Base-by-base conservation (phyloP, 768 basidiomycete genomes). In the Austroboletus eburneus region DNA sequence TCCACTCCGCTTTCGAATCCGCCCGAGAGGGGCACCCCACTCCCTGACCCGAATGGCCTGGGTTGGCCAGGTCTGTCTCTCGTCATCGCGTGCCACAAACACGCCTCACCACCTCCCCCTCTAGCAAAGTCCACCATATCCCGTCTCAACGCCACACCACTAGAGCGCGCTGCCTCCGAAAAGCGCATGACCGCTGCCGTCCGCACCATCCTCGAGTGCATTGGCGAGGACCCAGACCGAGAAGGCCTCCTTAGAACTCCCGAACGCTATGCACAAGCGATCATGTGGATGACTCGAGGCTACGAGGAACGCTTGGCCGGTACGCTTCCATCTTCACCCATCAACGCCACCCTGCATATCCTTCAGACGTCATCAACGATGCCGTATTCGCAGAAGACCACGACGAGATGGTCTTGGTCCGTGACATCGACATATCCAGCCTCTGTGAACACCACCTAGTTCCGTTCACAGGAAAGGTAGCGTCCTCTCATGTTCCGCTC, bases 221-320 rank as follows among this genome's bases (percentile, higher is more conserved):
- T 99, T 51, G 96, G 96, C 47, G 96, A 99, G 70, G 96, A 98
- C 71, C 96, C 96, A 5, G 83, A 91, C 65, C 79, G 96, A 29
- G 95, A 98, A 63, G 96, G 96, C 16, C 75, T 99, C 18, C 70
- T 85, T 43, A 81, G 83, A 60, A 99, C 96, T 2, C 96, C 96
- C 21, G 90, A 94, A 56, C 79, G 96, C 32, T 99, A 96, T 68
- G 93, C 94, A 20, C 90, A 98, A 69, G 92, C 96, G 22, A 73
- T 99, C 44, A 80, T 99, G 76, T 98, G 92, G 92, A 96, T 98
- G 94, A 98, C 96, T 27, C 83, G 87, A 63, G 96, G 96, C 9
- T 99, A 99, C 69, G 96, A 98, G 65, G 94, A 98, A 65, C 81
- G 91, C 54, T 70, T 99, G 55, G 81, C 85, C 69, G 91, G 93